Base-by-base conservation (phyloP, 192 early-diverging fungal genomes). In the Coemansia sp. region DNA sequence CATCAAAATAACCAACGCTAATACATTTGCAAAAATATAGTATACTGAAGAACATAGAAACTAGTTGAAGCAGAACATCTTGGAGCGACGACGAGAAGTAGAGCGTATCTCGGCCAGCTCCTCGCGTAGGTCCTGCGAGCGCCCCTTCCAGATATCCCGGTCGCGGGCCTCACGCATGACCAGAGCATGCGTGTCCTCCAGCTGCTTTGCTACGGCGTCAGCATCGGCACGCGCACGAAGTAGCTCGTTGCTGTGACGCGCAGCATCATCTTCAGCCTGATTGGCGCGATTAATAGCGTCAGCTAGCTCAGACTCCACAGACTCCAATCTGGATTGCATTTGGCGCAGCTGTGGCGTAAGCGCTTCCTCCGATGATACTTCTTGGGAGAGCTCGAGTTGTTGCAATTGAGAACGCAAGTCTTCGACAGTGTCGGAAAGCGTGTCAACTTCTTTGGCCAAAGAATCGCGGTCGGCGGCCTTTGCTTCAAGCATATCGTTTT, bases 131-230 rank as follows among this genome's bases (percentile, higher is more conserved):
- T 81, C 78, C 27, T 65, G 78, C 61, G 65, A 75, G 54, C 72
- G 61, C 16, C 66, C 51, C 69, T 81, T 81, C 65, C 73, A 69
- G 47, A 81, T 60, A 24, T 81, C 78, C 27, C 73, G 65, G 58
- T 81, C 73, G 50, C 78, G 73, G 23, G 73, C 67, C 64, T 81
- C 78, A 57, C 31, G 54, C 31, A 55, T 67, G 23, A 65, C 62
- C 62, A 69, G 64, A 9, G 56, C 59, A 18, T 60, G 61, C 7
- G 76, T 58, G 14, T 83, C 76, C 24, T 75, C 73, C 18, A 78
- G 67, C 64, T 73, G 69, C 26, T 54, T 21, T 8, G 50, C 49
- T 27, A 73, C 10, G 12, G 27, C 53, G 0, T 71, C 64, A 38
- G 66, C 44, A 58, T 83, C 76, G 3, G 69, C 67, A n/a, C 73